Evolutionary conservation across 768 basidiomycete species (phyloP).

Genomic region (Tricholoma matsutake): DNA sequence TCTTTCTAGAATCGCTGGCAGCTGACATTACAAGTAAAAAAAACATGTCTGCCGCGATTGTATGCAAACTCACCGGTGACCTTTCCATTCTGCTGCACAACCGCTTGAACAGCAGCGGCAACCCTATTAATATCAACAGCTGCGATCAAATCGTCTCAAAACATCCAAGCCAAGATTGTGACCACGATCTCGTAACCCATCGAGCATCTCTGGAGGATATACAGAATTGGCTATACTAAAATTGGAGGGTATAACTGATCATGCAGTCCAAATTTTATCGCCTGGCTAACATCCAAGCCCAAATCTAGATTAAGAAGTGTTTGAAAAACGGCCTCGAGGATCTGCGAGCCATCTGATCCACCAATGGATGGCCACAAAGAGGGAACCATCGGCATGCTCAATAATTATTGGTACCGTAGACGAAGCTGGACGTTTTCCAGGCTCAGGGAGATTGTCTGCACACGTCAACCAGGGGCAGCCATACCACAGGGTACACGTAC

Average conservation of each 20-base stretch:
- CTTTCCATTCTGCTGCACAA: slow-evolving; percentile 47
- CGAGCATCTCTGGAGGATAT: slow-evolving; percentile 55
- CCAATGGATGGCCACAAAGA: slow-evolving; percentile 76
- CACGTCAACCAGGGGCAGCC: background rate
- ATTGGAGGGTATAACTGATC: slow-evolving; percentile 75
- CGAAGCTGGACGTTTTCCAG: slow-evolving; percentile 87
- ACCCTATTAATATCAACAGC: slow-evolving; percentile 67
- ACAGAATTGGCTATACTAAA: slow-evolving; percentile 61
- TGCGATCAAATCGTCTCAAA: slow-evolving; percentile 25
- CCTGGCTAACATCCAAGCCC: slow-evolving; percentile 74
- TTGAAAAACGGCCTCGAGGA: slow-evolving; percentile 79
- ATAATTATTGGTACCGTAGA: slow-evolving; percentile 81
- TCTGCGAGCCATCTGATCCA: slow-evolving; percentile 85
- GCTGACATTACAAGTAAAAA: slow-evolving; percentile 42
- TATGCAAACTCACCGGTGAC: slow-evolving; percentile 56
- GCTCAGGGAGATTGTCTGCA: slow-evolving; percentile 85
- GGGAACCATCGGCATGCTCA: slow-evolving; percentile 68
- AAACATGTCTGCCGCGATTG: slow-evolving; percentile 7
- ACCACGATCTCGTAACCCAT: slow-evolving; percentile 54
- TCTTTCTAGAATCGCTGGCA: slow-evolving; percentile 89
- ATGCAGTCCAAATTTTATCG: slow-evolving; percentile 86
- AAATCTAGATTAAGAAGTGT: slow-evolving; percentile 76
- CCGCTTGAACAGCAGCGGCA: slow-evolving; percentile 72
- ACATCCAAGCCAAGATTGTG: slow-evolving; percentile 72
- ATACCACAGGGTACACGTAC: slow-evolving; percentile 35